Evolutionary conservation across 352 stramenopile genomes (phyloP).

Genomic region (Phytophthora kernoviae): DNA sequence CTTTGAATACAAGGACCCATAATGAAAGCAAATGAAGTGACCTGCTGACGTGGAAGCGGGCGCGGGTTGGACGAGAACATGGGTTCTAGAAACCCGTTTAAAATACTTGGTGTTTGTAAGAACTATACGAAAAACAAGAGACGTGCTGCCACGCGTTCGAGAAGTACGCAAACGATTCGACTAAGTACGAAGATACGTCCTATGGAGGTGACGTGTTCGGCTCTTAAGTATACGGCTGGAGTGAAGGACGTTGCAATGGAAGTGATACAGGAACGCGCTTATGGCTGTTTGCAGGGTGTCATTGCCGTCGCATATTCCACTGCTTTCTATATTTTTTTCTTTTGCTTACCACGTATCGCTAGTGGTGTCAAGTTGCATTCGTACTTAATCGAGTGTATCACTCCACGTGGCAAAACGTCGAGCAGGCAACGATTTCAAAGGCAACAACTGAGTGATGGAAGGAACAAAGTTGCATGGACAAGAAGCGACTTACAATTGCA

Average conservation of each 20-base stretch:
- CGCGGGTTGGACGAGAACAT: neutral
- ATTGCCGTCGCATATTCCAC: conserved; percentile 7
- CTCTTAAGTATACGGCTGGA: too few relatives aligned
- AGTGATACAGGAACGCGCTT: conserved; percentile 8
- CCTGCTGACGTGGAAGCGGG: conserved; percentile 41
- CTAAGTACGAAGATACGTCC: conserved; percentile 38
- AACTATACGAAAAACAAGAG: conserved; percentile 27
- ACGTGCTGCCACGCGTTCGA: conserved; percentile 37
- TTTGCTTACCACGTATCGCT: conserved; percentile 10
- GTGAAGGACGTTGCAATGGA: neutral
- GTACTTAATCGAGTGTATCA: conserved; percentile 30
- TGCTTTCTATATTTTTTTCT: neutral
- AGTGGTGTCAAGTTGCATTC: conserved; percentile 1
- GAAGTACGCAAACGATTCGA: neutral
- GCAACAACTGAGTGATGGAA: neutral
- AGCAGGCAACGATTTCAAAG: neutral
- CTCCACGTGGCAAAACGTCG: conserved; percentile 30
- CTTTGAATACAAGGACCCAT: conserved; percentile 35
- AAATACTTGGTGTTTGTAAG: conserved; percentile 16
- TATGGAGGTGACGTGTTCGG: neutral
- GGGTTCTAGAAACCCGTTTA: conserved; percentile 17
- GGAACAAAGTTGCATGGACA: neutral
- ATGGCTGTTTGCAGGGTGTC: conserved; percentile 2
- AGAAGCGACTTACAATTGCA: conserved; percentile 23
- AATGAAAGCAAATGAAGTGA: conserved; percentile 17